Base-by-base conservation (phyloP, 805 yeast species). In the Wickerhamomyces mucosus region DNA sequence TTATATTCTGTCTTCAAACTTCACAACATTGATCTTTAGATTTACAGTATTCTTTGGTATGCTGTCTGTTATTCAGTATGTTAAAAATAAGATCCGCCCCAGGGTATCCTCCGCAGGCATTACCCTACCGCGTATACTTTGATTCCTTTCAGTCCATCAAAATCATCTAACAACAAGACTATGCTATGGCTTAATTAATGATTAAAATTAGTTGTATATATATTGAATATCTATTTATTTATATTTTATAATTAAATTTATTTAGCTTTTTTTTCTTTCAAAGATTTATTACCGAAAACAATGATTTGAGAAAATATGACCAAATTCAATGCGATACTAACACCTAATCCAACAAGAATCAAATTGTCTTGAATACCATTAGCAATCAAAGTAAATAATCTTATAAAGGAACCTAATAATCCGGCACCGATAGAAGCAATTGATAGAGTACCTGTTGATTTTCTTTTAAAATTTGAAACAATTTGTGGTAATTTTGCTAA, bases 381-480 rank as follows among this genome's bases (percentile, higher is more conserved):
- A 26, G 53, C 47, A 14, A 64, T 15, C 1, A 63, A 55, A 11
- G 67, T 58, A 36, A 59, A 62, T 5, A 61, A 51, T 27, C 68
- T 48, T 2, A 62, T 64, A 7, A 58, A 33, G 4, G 61, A 43
- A 4, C 67, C 67, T 3, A 57, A 32, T 13, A 60, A 40, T 26
- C 58, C 56, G 20, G 53, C 60, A 32, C 55, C 50, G 15, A 62
- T 63, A 7, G 65, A 46, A 15, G 58, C 45, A 7, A 56, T 46
- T 10, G 64, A 50, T 34, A 63, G 42, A 34, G 59, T 59, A 15
- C 70, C 72, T 5, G 71, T 64, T 23, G 67, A 60, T 32, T 53
- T 58, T 22, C 46, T 45, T 26, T 41, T 39, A 42, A 51, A 55
- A 41, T 61, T 65, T 26, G 48, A 46, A 21, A 43, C 14, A 14